Conservation (phyloP, 2,329 filamentous ascomycete genomes). For the Aspergillus oerlinghausenensis region DNA sequence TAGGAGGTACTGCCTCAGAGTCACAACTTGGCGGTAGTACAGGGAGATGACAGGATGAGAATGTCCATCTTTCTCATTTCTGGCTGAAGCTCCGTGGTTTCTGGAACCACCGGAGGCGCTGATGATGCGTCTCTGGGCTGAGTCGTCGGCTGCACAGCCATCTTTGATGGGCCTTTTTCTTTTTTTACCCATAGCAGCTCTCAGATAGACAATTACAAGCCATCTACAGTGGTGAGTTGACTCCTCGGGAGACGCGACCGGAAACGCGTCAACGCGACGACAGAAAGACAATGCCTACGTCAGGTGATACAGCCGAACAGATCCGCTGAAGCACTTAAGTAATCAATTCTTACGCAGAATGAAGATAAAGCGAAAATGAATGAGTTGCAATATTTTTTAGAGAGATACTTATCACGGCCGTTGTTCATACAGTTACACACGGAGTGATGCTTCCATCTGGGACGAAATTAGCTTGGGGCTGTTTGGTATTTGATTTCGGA, state of each 20-base stretch:
- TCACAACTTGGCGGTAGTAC: conserved; percentile 63
- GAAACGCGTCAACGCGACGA: neutral
- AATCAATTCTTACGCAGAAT: neutral
- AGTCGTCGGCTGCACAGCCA: conserved; percentile 7
- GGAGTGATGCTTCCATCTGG: neutral
- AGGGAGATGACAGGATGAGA: conserved; percentile 61
- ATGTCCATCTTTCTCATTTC: conserved; percentile 10
- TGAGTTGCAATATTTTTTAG: neutral
- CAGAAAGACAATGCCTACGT: neutral
- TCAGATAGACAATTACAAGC: neutral
- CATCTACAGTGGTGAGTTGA: neutral
- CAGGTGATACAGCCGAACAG: neutral
- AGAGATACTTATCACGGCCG: neutral
- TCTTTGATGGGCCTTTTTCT: conserved; percentile 38
- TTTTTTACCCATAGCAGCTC: conserved; percentile 36
- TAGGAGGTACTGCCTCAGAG: conserved; percentile 67
- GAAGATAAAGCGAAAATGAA: neutral
- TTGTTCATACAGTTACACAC: neutral
- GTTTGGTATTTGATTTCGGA: neutral
- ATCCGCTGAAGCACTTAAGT: neutral
- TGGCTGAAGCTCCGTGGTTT: conserved; percentile 5
- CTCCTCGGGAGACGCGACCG: neutral
- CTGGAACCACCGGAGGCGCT: conserved; percentile 16
- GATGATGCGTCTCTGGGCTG: conserved; percentile 25
- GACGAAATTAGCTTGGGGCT: neutral